phyloP scores from a whole-genome alignment of 2,329 filamentous ascomycete genomes.

The Pseudogymnoascus sp. region DNA sequence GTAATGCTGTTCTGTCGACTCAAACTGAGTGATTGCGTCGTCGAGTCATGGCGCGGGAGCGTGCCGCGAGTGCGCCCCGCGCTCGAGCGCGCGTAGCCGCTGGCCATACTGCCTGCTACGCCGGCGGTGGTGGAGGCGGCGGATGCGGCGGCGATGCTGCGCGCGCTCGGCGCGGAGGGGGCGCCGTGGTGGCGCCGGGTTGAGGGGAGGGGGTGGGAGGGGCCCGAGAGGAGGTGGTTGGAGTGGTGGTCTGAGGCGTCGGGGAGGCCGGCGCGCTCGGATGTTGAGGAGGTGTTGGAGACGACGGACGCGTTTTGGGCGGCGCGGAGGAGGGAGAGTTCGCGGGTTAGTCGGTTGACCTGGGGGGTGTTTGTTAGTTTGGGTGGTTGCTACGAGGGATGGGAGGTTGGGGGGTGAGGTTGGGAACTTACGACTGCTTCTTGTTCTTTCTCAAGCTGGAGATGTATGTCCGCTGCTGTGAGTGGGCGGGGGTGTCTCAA shows the following conservation, averaged over 20 bases:
- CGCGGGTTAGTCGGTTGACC: slow-evolving; percentile 89
- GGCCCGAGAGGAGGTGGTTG: slow-evolving; percentile 50
- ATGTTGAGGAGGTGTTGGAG: slow-evolving; percentile 59
- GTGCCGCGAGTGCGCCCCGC: slow-evolving; percentile 22
- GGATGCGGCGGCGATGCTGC: slow-evolving; percentile 45
- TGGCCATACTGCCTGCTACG: slow-evolving; percentile 41
- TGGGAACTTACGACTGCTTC: slow-evolving; percentile 69
- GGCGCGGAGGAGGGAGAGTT: slow-evolving; percentile 74
- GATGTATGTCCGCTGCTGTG: slow-evolving; percentile 81
- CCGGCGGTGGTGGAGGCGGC: slow-evolving; percentile 36
- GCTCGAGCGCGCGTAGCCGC: slow-evolving; percentile 40
- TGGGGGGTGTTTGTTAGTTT: slow-evolving; percentile 30
- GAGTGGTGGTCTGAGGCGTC: slow-evolving; percentile 39
- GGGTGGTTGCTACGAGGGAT: slow-evolving; percentile 5
- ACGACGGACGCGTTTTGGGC: slow-evolving; percentile 61
- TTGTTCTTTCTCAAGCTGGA: slow-evolving; percentile 89
- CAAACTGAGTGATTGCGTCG: slow-evolving; percentile 22
- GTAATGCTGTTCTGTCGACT: slow-evolving; percentile 29
- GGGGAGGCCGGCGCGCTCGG: slow-evolving; percentile 41
- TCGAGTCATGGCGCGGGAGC: slow-evolving; percentile 22
- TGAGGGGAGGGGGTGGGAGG: slow-evolving; percentile 51
- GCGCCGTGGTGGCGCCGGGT: slow-evolving; percentile 49
- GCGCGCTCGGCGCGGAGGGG: slow-evolving; percentile 47
- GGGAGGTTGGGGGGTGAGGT: neutral
- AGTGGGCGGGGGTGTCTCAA: slow-evolving; percentile 80